A percentile compares a stretch with the other conserved stretches of the same genome.
These are phyloP conservation scores for Lactarius sanguifluus DNA, from an alignment of 768 basidiomycete species.

Conservation along the genomic window DNA sequence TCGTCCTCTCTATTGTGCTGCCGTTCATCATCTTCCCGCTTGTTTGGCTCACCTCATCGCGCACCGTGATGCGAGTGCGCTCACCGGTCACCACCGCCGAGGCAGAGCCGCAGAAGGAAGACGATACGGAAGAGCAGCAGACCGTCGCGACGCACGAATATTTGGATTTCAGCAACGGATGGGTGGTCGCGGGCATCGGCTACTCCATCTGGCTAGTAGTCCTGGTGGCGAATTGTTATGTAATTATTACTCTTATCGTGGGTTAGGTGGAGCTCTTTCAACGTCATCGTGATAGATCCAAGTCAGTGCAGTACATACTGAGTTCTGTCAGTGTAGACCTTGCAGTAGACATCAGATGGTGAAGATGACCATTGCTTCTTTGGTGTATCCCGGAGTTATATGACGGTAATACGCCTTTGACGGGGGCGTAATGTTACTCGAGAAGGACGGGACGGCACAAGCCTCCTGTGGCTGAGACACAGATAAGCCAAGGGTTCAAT, in stretches of 20 bases:
- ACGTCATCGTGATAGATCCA: neutral
- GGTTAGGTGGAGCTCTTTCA: constrained; percentile 10
- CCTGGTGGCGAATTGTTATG: constrained; percentile 73
- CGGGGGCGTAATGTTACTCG: neutral
- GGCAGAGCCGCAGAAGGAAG: neutral
- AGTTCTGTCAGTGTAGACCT: neutral
- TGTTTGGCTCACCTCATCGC: constrained; percentile 67
- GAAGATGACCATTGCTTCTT: neutral
- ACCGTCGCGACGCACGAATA: constrained; percentile 33
- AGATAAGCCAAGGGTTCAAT: neutral
- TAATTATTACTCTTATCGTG: constrained; percentile 56
- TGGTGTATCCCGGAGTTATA: neutral
- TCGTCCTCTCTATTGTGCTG: constrained; percentile 76
- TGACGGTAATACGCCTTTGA: neutral
- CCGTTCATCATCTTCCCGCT: constrained; percentile 86
- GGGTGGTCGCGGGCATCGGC: constrained; percentile 50
- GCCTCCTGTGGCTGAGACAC: neutral
- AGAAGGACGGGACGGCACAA: neutral
- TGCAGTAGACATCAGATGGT: neutral
- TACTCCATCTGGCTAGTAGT: constrained; percentile 64
- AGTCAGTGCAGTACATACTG: no score
- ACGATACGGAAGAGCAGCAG: constrained; percentile 29
- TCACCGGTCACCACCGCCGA: neutral
- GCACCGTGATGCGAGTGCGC: constrained; percentile 64
- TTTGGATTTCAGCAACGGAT: constrained; percentile 66